Evolutionary conservation across 345 rosid genomes (phyloP), one percentile per base, ranked within the genome.

Genomic region (Gynandropsis gynandra): DNA sequence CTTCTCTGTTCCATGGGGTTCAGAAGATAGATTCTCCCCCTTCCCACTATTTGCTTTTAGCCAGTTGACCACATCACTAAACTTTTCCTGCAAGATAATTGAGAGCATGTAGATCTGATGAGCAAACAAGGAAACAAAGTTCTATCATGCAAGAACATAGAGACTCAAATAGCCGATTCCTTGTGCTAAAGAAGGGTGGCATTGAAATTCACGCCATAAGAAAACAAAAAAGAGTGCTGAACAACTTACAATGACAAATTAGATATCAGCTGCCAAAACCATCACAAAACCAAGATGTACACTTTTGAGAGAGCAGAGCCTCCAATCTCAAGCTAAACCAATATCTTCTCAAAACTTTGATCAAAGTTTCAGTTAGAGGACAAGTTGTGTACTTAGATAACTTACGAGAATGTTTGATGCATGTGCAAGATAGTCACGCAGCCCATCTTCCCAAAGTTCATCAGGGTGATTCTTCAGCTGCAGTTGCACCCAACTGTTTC

Each of bases 381-480:
- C n/a, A 34, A 61, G 15, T 61, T 16, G 12, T 9, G 36, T 42
- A 36, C 5, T 4, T 56, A 8, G 36, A 50, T 47, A 15, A 37
- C 12, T 18, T 78, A 92, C 96, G 93, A 75, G 69, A 52, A 85
- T 81, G 47, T 74, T 59, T 33, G 95, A 82, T 36, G 95, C 74
- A 81, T 87, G 94, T 72, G 70, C 62, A 62, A 79, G 69, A 68
- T 92, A 92, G 60, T 85, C 96, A 33, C 51, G 70, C 63, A 79
- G 64, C 21, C 94, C 98, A 75, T 87, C 94, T 65, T 87, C 90
- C 98, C 98, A 87, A 52, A 92, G 93, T 83, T 87, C 98, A 75
- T 92, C 88, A 19, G 96, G 93, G 51, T 85, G 95, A 64, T 85
- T 76, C 80, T 81, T 92, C 55, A 92, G 70, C 72, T 92, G 95